Conservation (phyloP, 495 filamentous ascomycete genomes). For the Cryomyces minteri region DNA sequence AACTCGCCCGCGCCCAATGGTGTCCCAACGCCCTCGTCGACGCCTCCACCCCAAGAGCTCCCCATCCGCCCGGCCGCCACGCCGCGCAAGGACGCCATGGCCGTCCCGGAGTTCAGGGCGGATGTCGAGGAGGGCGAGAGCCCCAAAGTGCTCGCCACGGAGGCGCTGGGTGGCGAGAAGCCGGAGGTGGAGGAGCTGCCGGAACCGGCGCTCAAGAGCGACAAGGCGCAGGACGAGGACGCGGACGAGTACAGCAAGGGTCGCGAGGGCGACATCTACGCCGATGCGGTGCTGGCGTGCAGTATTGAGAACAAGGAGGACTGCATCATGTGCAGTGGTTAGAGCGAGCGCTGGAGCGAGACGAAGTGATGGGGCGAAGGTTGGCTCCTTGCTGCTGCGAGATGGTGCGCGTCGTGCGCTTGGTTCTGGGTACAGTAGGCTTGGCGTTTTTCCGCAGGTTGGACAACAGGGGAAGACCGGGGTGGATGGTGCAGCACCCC, state of each 20-base stretch:
- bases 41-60: slow-evolving; percentile 24
- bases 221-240: slow-evolving; percentile 46
- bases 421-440: too few species aligned
- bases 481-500: too few species aligned
- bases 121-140: slow-evolving; percentile 53
- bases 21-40: slow-evolving; percentile 39
- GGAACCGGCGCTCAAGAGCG: slow-evolving; percentile 17
- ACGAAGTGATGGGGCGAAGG: too few species aligned
- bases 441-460: too few species aligned
- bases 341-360: slow-evolving; percentile 1
- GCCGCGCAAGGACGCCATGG: slow-evolving; percentile 28
- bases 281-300: slow-evolving; percentile 73
- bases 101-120: slow-evolving; percentile 41
- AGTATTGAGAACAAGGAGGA: slow-evolving; percentile 84
- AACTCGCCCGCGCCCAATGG: slow-evolving; percentile 32
- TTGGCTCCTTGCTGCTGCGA: too few species aligned
- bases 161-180: slow-evolving; percentile 30
- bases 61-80: slow-evolving; percentile 10
- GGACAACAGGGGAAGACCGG: too few species aligned
- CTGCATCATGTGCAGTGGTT: slow-evolving; percentile 84
- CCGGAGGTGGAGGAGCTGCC: slow-evolving; percentile 37
- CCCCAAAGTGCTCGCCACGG: slow-evolving; percentile 53
- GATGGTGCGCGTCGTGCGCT: too few species aligned
- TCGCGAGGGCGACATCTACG: slow-evolving; percentile 80
- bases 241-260: slow-evolving; percentile 43